These are phyloP conservation scores for Stereum hirsutum DNA, from an alignment of 1,284 basidiomycete species.

Conservation along the genomic window DNA sequence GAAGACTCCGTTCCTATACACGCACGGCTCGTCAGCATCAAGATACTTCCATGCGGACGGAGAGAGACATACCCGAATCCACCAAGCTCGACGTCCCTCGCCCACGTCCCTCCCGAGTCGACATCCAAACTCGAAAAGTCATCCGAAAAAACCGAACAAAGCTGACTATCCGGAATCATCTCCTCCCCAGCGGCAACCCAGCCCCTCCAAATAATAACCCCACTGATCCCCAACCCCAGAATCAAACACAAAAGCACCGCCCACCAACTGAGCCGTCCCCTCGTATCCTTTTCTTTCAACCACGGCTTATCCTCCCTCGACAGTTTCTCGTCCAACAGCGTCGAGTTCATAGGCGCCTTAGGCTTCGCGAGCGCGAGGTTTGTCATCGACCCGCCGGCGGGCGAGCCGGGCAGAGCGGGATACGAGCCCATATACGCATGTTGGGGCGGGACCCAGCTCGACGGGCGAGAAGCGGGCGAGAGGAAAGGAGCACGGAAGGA, in stretches of 20 bases:
- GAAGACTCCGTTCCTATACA: slow-evolving; percentile 65
- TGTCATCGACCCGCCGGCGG: slow-evolving; percentile 23
- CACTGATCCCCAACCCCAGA: slow-evolving; percentile 35
- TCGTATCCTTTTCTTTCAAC: slow-evolving; percentile 29
- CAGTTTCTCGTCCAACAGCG: slow-evolving; percentile 37
- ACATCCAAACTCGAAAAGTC: slow-evolving; percentile 48
- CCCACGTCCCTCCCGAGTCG: slow-evolving; percentile 39
- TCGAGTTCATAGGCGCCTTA: slow-evolving; percentile 38
- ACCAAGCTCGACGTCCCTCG: slow-evolving; percentile 60
- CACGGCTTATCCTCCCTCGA: slow-evolving; percentile 53
- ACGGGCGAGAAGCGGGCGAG: slow-evolving; percentile 53
- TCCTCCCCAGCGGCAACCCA: slow-evolving; percentile 34
- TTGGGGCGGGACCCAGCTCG: slow-evolving; percentile 51
- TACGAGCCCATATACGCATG: slow-evolving; percentile 16
- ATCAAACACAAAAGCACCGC: slow-evolving; percentile 39
- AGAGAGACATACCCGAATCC: slow-evolving; percentile 53
- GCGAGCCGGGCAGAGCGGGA: slow-evolving; percentile 13
- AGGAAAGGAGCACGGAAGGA: slow-evolving; percentile 62
- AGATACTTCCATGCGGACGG: neutral
- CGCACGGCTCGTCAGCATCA: neutral
- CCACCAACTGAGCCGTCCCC: slow-evolving; percentile 47
- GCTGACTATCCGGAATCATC: slow-evolving; percentile 25
- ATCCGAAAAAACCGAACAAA: slow-evolving; percentile 66
- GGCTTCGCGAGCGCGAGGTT: slow-evolving; percentile 17
- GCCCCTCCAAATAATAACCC: slow-evolving; percentile 31